A percentile compares a stretch with the other conserved stretches of the same genome.
These are phyloP conservation scores for Ustilago cynodontis DNA, from an alignment of 1,284 basidiomycete genomes.

Conservation along the genomic window DNA sequence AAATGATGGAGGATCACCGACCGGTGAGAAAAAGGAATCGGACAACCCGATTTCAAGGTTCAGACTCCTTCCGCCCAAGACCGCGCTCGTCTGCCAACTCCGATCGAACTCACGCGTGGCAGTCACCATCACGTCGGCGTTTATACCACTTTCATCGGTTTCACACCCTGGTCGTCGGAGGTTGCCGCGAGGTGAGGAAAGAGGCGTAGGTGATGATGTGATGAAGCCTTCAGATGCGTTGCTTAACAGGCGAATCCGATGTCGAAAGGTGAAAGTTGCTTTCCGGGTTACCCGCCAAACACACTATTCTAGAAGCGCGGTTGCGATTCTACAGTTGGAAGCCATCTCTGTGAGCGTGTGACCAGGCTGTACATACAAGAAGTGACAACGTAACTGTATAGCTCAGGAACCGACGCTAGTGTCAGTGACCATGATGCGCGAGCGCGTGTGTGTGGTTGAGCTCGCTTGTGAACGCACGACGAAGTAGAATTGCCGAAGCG, in stretches of 20 bases:
- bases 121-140: background rate
- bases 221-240: background rate
- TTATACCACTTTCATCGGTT: background rate
- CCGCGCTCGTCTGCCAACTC: background rate
- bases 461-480: background rate
- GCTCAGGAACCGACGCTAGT: background rate
- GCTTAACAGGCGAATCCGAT: background rate
- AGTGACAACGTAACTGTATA: no score
- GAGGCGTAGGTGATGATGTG: background rate
- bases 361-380: background rate
- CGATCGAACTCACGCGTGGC: background rate
- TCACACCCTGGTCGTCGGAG: background rate
- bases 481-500: background rate
- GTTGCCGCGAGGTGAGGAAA: background rate
- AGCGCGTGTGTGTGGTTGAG: background rate
- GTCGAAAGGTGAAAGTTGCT: background rate
- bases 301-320: background rate
- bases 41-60: conserved; percentile 17
- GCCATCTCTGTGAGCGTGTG: background rate
- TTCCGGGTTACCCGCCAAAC: background rate
- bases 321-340: background rate
- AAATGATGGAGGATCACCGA: background rate
- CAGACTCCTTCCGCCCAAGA: conserved; percentile 9
- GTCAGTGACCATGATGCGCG: background rate
- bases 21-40: background rate